A percentile compares a stretch with the other conserved stretches of the same genome.
Conservation (phyloP, 2,329 filamentous ascomycete species). For the Phyllosticta paracitricarpa region DNA sequence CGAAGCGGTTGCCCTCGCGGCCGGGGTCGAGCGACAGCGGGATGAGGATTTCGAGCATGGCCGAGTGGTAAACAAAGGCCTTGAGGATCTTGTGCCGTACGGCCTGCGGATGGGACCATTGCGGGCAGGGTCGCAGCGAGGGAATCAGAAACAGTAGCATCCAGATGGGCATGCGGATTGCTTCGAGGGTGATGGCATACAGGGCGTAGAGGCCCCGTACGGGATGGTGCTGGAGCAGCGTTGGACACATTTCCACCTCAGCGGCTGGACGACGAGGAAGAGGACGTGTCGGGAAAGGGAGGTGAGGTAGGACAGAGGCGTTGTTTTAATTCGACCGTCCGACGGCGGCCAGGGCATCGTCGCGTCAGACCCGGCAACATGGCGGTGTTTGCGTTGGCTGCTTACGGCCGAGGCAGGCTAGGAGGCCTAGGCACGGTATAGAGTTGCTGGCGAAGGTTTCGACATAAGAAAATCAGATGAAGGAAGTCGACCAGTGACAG, state of each 20-base stretch:
- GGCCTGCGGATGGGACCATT: constrained; percentile 32
- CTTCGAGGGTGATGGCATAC: constrained; percentile 23
- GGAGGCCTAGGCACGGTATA: background rate
- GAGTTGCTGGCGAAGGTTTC: background rate
- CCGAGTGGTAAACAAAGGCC: constrained; percentile 23
- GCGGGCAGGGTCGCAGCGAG: constrained; percentile 28
- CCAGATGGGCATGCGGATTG: constrained; percentile 29
- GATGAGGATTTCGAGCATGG: constrained; percentile 19
- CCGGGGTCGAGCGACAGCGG: constrained; percentile 27
- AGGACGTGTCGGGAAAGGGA: background rate
- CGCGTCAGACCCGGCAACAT: background rate
- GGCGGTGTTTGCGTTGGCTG: background rate
- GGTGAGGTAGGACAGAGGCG: background rate
- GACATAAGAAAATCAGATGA: background rate
- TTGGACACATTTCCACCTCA: background rate
- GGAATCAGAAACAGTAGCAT: constrained; percentile 27
- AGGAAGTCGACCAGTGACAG: background rate
- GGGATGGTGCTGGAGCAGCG: constrained; percentile 21
- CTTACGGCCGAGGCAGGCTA: background rate
- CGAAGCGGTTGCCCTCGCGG: constrained; percentile 30
- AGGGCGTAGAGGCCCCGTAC: constrained; percentile 32
- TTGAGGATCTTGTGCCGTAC: constrained; percentile 25
- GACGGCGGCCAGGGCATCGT: no score
- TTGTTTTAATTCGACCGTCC: background rate
- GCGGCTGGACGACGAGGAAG: background rate